A percentile compares a stretch with the other conserved stretches of the same genome.
Evolutionary conservation across 768 basidiomycete genomes (phyloP).

Genomic region (Leucocoprinus birnbaumii): DNA sequence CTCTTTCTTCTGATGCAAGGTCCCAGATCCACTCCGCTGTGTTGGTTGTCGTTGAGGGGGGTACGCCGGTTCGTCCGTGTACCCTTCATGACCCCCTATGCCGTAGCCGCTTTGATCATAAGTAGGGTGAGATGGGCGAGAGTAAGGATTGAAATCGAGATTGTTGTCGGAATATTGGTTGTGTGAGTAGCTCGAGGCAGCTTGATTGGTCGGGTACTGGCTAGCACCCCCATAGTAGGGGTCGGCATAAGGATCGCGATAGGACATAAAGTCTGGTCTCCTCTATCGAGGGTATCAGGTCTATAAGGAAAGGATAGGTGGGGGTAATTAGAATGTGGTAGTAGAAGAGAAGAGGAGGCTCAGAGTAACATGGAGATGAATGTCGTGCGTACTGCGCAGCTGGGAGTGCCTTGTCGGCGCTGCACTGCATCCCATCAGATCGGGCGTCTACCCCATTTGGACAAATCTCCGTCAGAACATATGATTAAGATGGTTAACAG

Average conservation of each 20-base stretch:
- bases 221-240: constrained; percentile 20
- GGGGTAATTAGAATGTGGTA: not conserved
- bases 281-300: not conserved
- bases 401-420: not conserved
- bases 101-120: constrained; percentile 47
- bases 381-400: not conserved
- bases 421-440: constrained; percentile 8
- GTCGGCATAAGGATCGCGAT: constrained; percentile 52
- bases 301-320: not conserved
- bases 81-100: not conserved
- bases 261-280: constrained; percentile 38
- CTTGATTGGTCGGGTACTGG: constrained; percentile 20
- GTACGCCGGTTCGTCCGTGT: constrained; percentile 7
- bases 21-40: not conserved
- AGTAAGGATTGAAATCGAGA: constrained; percentile 37
- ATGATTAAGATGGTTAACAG: not conserved
- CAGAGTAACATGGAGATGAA: not conserved
- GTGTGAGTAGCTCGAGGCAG: constrained; percentile 7
- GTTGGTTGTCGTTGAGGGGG: constrained; percentile 13
- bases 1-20: constrained; percentile 5
- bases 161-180: constrained; percentile 29
- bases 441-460: not conserved
- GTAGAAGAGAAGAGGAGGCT: not conserved
- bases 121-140: constrained; percentile 51
- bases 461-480: not conserved